Conservation (phyloP, 1,284 basidiomycete species). For the Marasmius fiardii region DNA sequence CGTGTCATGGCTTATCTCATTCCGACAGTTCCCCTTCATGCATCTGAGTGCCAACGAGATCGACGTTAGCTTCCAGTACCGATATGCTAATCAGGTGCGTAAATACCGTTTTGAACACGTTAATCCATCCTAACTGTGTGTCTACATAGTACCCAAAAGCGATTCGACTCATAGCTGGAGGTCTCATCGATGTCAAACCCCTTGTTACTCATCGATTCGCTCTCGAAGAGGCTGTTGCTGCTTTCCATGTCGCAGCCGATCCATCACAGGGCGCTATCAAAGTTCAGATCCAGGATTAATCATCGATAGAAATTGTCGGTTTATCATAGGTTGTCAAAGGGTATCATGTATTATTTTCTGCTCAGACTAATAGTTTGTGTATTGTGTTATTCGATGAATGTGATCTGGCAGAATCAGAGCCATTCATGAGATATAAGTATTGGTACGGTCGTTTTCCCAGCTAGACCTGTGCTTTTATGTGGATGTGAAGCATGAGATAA, state of each 20-base stretch:
- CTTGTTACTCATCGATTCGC: constrained; percentile 82
- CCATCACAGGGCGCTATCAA: constrained; percentile 63
- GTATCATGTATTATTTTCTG: background rate
- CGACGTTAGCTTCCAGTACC: constrained; percentile 61
- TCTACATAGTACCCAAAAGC: constrained; percentile 69
- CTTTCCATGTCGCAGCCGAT: constrained; percentile 78
- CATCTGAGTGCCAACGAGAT: constrained; percentile 64
- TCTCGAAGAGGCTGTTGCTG: constrained; percentile 73
- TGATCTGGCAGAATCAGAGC: too few relatives aligned
- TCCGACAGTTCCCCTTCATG: constrained; percentile 61
- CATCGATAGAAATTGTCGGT: background rate
- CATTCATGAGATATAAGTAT: background rate
- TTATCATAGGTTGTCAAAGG: background rate
- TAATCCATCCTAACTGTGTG: background rate
- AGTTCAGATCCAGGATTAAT: constrained; percentile 55
- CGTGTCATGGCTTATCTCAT: constrained; percentile 3
- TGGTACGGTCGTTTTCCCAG: background rate
- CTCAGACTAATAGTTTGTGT: too few relatives aligned
- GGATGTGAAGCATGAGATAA: too few relatives aligned
- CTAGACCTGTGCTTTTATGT: background rate
- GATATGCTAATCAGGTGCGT: constrained; percentile 56
- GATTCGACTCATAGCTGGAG: constrained; percentile 70
- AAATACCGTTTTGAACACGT: background rate
- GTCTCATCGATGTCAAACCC: constrained; percentile 75
- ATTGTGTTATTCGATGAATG: too few relatives aligned